Conservation (phyloP, 345 rosid species). For the Pistacia vera region DNA sequence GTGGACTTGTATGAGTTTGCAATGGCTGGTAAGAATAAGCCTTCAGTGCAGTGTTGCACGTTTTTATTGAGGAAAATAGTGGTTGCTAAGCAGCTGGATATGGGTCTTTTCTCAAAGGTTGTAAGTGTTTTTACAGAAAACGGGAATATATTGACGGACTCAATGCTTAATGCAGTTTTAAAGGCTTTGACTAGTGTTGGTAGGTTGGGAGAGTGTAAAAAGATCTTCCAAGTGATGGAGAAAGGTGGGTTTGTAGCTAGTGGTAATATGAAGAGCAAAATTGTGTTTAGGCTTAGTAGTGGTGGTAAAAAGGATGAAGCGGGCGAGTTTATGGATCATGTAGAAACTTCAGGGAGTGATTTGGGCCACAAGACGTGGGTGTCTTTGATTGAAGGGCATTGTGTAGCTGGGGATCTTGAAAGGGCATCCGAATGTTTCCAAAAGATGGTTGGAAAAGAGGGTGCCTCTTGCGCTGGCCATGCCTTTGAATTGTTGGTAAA, state of each 20-base stretch:
- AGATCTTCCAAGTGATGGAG: conserved; percentile 69
- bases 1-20: conserved; percentile 78
- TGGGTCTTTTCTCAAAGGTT: conserved; percentile 69
- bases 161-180: conserved; percentile 59
- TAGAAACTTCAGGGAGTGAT: conserved; percentile 53
- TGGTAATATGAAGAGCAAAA: conserved; percentile 50
- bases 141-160: conserved; percentile 64
- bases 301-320: conserved; percentile 58
- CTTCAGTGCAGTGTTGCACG: conserved; percentile 46
- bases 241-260: conserved; percentile 52
- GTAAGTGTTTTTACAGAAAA: conserved; percentile 48
- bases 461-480: conserved; percentile 40
- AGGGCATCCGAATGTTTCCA: conserved; percentile 61
- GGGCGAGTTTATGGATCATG: conserved; percentile 43
- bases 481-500: conserved; percentile 65
- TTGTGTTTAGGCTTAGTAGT: conserved; percentile 59
- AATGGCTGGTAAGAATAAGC: conserved; percentile 63
- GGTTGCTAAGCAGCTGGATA: conserved; percentile 57
- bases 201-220: conserved; percentile 53
- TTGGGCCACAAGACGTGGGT: conserved; percentile 61
- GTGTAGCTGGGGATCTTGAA: conserved; percentile 68
- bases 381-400: conserved; percentile 70
- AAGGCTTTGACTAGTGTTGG: conserved; percentile 69
- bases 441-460: conserved; percentile 54
- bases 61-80: conserved; percentile 71